A percentile compares a stretch with the other conserved stretches of the same genome.
Evolutionary conservation across 2,329 filamentous ascomycete genomes (phyloP).

Genomic region (Phaeomoniella chlamydospora): DNA sequence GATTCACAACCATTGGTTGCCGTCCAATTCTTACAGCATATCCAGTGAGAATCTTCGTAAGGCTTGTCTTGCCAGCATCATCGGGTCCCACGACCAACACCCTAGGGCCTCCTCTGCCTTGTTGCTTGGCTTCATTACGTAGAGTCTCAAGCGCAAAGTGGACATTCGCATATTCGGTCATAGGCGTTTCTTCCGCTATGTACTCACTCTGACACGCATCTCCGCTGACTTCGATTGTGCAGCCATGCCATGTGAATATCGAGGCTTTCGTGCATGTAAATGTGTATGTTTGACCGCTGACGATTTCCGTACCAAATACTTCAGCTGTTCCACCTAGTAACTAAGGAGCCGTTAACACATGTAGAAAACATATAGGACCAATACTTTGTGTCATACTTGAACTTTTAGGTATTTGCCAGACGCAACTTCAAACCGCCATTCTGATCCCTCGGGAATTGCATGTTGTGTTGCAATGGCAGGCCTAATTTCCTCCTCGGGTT

Average conservation of each 20-base stretch:
- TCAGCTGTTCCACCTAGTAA: constrained; percentile 74
- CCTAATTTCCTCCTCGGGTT: constrained; percentile 35
- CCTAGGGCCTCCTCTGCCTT: constrained; percentile 51
- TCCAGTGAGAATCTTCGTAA: constrained; percentile 61
- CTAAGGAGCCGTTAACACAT: constrained; percentile 20
- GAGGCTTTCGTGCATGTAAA: constrained; percentile 75
- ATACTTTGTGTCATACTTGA: constrained; percentile 24
- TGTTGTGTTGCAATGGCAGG: constrained; percentile 27
- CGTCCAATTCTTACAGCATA: constrained; percentile 63
- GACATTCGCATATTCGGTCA: constrained; percentile 67
- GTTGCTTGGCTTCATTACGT: constrained; percentile 44
- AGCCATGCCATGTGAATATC: constrained; percentile 86
- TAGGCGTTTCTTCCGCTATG: constrained; percentile 63
- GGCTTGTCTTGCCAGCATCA: constrained; percentile 68
- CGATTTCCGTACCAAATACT: constrained; percentile 88
- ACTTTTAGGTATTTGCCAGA: constrained; percentile 36
- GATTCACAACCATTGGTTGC: constrained; percentile 70
- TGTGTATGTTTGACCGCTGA: constrained; percentile 61
- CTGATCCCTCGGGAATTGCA: constrained; percentile 48
- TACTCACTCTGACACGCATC: constrained; percentile 49
- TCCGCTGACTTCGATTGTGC: constrained; percentile 63
- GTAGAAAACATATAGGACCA: constrained; percentile 1
- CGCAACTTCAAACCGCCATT: constrained; percentile 68
- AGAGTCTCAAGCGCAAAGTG: constrained; percentile 73
- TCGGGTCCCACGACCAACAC: constrained; percentile 70